Percentiles rank a stretch among this genome's conserved stretches.
These are phyloP conservation scores for Roridomyces roridus DNA, from an alignment of 768 basidiomycete genomes.

Conservation along the genomic window DNA sequence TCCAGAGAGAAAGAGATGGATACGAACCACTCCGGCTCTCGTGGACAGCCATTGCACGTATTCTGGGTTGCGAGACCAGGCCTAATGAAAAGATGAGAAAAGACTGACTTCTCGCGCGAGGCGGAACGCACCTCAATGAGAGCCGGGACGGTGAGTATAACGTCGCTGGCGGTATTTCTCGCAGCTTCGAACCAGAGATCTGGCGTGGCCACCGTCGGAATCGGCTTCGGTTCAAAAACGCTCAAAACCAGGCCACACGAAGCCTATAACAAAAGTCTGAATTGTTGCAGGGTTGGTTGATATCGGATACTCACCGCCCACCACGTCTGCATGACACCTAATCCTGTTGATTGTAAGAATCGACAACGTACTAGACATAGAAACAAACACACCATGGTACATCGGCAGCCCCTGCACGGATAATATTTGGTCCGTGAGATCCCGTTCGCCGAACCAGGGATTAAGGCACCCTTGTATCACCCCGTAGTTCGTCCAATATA, in stretches of 20 bases:
- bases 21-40: conserved; percentile 37
- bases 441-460: conserved; percentile 29
- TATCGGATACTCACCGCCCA: conserved; percentile 28
- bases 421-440: conserved; percentile 28
- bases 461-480: conserved; percentile 16
- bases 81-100: conserved; percentile 17
- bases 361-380: no score
- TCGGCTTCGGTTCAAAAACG: conserved; percentile 30
- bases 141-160: conserved; percentile 33
- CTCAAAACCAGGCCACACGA: conserved; percentile 30
- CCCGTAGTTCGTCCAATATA: conserved; percentile 24
- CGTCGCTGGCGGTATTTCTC: conserved; percentile 27
- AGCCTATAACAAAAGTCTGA: conserved; percentile 18
- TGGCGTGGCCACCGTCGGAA: conserved; percentile 31
- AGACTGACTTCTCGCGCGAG: not conserved
- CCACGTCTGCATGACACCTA: conserved; percentile 27
- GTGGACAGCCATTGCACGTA: conserved; percentile 34
- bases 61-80: conserved; percentile 31
- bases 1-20: not conserved
- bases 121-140: conserved; percentile 33
- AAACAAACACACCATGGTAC: conserved; percentile 26
- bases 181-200: conserved; percentile 27
- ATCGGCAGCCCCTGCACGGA: conserved; percentile 30
- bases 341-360: conserved; percentile 12
- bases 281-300: not conserved